Base-by-base conservation (phyloP, 768 basidiomycete species). In the Tricholoma sp. region DNA sequence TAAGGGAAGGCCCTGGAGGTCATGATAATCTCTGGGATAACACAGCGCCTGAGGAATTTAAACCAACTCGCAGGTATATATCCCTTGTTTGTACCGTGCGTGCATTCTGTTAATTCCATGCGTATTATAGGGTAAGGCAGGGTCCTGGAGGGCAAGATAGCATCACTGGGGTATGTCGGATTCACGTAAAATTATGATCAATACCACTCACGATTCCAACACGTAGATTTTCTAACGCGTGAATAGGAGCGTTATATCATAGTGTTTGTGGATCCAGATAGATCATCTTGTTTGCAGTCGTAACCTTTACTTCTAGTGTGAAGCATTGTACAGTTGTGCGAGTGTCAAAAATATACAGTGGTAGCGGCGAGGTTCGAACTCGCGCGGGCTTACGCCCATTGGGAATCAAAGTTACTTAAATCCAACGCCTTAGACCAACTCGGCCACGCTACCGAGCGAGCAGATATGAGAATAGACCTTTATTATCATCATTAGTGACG, bases 311-410 rank as follows among this genome's bases (percentile, higher is more conserved):
- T n/a, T n/a, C n/a, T n/a, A n/a, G n/a, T n/a, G n/a, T n/a, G n/a
- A n/a, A n/a, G n/a, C n/a, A n/a, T n/a, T n/a, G n/a, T n/a, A n/a
- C n/a, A n/a, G n/a, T n/a, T n/a, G n/a, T n/a, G n/a, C n/a, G n/a
- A n/a, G n/a, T n/a, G n/a, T n/a, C n/a, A 58, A 63, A 63, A 54
- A 66, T 57, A 54, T 52, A 27, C 22, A 8, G 2, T 88, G 86
- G 85, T 84, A 84, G 83, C 84, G 83, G 88, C 85, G 87, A 88
- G 88, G 84, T 86, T 89, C 87, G 86, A 89, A 89, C 88, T 88
- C 88, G 85, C 87, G 88, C 86, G 86, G 85, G 78, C 79, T 83
- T 79, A 37, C 84, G 79, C 83, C 85, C 86, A 88, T 88, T 86
- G 85, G 86, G 85, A 88, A 80, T 83, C 86, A 85, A 76, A 72